Evolutionary conservation across 306 rosid genomes (phyloP), one percentile per base, ranked within the genome.

Genomic region (Sicyos edulis): DNA sequence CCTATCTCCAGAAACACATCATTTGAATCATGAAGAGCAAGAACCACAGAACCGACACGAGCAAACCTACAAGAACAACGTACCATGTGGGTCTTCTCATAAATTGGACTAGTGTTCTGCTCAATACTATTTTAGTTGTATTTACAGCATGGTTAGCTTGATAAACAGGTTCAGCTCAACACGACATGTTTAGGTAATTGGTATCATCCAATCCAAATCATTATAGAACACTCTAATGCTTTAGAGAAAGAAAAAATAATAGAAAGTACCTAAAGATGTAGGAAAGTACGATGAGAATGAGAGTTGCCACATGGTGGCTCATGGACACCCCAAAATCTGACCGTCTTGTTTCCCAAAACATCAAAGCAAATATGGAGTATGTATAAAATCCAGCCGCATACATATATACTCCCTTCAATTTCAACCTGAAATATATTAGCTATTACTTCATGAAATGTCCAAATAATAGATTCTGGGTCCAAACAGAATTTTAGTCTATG

Each of bases 281-380:
- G 63, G 98, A 93, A 78, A 90, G 79, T 70, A 88, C 70, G 50
- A 93, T 86, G 83, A 93, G 98, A 76, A 70, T 81, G 81, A 86
- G 76, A 66, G 93, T 83, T 57, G 93, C 88, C 80, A 90, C 88
- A 87, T 92, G 98, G 82, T 92, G 98, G 81, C 86, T 51, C 98
- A 92, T 92, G 55, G 98, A 92, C 75, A 92, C 86, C 70, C 87
- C 89, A 75, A 92, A 92, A 84, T 92, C 98, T 0, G 98, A 85
- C 75, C 98, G 96, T 86, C 88, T 85, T 17, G 98, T 92, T 81
- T 92, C 98, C 98, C 96, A 92, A 75, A 88, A 90, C 56, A 90
- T 74, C 83, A 92, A 86, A 70, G 98, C 98, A 80, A 92, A 90
- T 81, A 92, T 86, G 79, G 98, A 92, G 80, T 92, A 92, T 5